phyloP scores from a whole-genome alignment of 2,329 filamentous ascomycete species.

The Pestalotiopsis sp. region DNA sequence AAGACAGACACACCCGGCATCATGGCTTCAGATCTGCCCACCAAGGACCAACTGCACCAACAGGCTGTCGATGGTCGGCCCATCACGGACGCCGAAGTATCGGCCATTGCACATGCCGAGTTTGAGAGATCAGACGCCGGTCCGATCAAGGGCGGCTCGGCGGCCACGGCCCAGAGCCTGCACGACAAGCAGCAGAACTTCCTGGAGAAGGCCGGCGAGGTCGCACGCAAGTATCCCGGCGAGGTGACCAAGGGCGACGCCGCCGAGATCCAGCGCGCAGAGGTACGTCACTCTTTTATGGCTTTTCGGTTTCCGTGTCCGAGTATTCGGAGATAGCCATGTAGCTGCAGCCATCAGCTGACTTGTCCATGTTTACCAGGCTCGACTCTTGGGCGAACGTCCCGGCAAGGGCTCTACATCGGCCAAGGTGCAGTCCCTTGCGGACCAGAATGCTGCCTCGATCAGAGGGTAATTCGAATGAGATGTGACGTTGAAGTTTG shows the following conservation, averaged over 20 bases:
- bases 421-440: conserved; percentile 28
- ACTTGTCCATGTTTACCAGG: background rate
- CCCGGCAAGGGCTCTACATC: conserved; percentile 27
- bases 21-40: conserved; percentile 16
- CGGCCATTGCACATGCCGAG: conserved; percentile 26
- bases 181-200: conserved; percentile 36
- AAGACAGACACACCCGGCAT: background rate
- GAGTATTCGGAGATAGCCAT: background rate
- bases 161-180: conserved; percentile 33
- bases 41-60: conserved; percentile 20
- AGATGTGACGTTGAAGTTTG: background rate
- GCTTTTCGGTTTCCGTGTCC: background rate
- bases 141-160: conserved; percentile 32
- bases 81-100: conserved; percentile 28
- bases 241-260: conserved; percentile 34
- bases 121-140: conserved; percentile 30
- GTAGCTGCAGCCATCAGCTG: background rate
- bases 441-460: conserved; percentile 23
- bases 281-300: conserved; percentile 18
- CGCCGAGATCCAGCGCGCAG: conserved; percentile 26
- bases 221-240: conserved; percentile 27
- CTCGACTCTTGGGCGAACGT: conserved; percentile 18
- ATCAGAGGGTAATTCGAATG: background rate
- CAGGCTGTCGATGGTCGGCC: conserved; percentile 24
- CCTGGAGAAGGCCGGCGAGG: conserved; percentile 27